Percentiles rank a stretch among this genome's conserved stretches.
Conservation (phyloP, 2,329 filamentous ascomycete genomes). For the Colletotrichum sp. region DNA sequence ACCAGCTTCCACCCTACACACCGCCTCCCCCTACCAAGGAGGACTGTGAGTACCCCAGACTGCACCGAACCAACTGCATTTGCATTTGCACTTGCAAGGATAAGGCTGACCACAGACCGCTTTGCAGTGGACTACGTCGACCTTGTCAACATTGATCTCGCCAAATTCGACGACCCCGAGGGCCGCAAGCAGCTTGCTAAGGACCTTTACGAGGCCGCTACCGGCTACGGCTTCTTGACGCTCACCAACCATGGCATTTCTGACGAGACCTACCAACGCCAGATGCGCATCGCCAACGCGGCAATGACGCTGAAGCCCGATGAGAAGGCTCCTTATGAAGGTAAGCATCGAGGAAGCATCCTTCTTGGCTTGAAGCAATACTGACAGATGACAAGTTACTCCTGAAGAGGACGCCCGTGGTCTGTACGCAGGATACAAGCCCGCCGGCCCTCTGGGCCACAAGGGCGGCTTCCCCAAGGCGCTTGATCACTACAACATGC, state of each 20-base stretch:
- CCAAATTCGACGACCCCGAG: constrained; percentile 29
- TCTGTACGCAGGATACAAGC: constrained; percentile 32
- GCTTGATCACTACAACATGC: constrained; percentile 3
- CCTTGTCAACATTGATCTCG: constrained; percentile 30
- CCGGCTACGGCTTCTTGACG: constrained; percentile 29
- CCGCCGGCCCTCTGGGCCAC: constrained; percentile 26
- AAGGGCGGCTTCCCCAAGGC: constrained; percentile 12
- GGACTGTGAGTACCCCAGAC: not conserved
- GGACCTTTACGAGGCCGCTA: constrained; percentile 31
- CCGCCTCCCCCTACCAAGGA: constrained; percentile 6
- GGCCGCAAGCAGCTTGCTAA: constrained; percentile 30
- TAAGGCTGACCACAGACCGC: not conserved
- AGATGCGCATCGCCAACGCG: constrained; percentile 31
- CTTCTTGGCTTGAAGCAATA: accelerated
- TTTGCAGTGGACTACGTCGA: constrained; percentile 30
- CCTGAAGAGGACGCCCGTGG: constrained; percentile 31
- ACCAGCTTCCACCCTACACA: not conserved
- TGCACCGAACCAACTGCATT: not conserved
- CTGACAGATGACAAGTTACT: constrained; percentile 20
- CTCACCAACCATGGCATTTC: constrained; percentile 31
- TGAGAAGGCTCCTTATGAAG: constrained; percentile 32
- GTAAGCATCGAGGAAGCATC: not conserved
- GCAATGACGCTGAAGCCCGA: constrained; percentile 30
- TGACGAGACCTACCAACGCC: constrained; percentile 27
- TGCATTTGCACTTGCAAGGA: not conserved